phyloP scores from a whole-genome alignment of 2,329 filamentous ascomycete genomes.

The Fusarium xylarioides region DNA sequence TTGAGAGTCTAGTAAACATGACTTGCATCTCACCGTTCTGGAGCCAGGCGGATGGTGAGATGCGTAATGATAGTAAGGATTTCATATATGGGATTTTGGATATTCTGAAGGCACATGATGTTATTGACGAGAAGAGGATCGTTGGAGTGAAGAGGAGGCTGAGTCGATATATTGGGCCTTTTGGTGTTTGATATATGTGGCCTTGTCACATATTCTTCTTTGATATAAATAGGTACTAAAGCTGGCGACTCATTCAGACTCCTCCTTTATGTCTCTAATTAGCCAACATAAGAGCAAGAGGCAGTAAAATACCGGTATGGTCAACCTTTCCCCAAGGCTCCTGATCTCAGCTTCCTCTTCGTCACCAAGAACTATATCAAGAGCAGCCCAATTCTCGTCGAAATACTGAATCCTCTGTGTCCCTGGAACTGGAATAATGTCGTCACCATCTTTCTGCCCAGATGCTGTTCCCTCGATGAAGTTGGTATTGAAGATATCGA shows the following conservation, averaged over 20 bases:
- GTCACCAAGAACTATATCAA: conserved; percentile 41
- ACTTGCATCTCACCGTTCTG: neutral
- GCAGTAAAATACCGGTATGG: neutral
- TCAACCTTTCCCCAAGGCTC: conserved; percentile 13
- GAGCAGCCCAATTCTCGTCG: conserved; percentile 52
- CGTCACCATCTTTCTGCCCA: conserved; percentile 45
- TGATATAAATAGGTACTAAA: neutral
- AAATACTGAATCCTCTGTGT: conserved; percentile 53
- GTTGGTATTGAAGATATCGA: conserved; percentile 64
- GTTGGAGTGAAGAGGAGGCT: neutral
- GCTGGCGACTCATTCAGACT: neutral
- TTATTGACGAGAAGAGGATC: neutral
- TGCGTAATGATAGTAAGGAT: neutral
- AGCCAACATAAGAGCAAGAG: neutral
- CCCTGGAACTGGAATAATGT: conserved; percentile 64
- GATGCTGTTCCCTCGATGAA: conserved; percentile 55
- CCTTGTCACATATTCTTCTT: neutral
- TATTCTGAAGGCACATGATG: neutral
- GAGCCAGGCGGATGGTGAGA: neutral
- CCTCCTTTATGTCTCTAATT: conserved; percentile 4
- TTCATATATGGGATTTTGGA: neutral
- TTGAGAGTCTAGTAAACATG: neutral
- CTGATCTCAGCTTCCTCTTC: conserved; percentile 46
- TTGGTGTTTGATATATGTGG: neutral
- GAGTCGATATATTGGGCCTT: neutral